Conservation (phyloP, 345 rosid species). For the Eucalyptus polybractea region DNA sequence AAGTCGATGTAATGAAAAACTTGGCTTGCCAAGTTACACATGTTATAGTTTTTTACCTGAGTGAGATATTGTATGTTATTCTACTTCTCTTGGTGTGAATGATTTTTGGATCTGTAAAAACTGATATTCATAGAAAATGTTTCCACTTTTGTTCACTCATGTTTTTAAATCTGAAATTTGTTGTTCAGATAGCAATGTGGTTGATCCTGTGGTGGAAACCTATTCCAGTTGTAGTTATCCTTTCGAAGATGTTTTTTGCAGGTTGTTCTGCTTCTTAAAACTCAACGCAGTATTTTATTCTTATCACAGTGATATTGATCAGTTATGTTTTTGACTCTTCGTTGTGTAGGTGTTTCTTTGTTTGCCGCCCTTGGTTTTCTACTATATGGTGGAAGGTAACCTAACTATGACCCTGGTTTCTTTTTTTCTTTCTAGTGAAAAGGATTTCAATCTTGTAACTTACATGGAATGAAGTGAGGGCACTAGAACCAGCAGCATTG, state of each 20-base stretch:
- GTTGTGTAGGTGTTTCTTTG: constrained; percentile 58
- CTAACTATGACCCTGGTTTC: not conserved
- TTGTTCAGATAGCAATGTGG: constrained; percentile 68
- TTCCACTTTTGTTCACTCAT: not conserved
- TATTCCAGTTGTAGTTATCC: constrained; percentile 30
- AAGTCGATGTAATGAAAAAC: not conserved
- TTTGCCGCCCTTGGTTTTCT: constrained; percentile 83
- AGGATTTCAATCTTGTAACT: not conserved
- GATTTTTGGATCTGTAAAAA: not conserved
- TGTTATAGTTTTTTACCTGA: not conserved
- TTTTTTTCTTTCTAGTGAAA: not conserved
- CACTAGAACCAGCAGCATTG: not conserved
- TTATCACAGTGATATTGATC: not conserved
- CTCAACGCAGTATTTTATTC: not conserved
- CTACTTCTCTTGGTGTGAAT: not conserved
- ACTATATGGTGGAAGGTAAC: constrained; percentile 91
- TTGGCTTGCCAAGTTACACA: not conserved
- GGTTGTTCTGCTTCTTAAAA: constrained; percentile 13
- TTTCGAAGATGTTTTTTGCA: constrained; percentile 84
- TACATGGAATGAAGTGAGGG: not conserved
- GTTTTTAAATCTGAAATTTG: not conserved
- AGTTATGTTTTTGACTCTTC: not conserved
- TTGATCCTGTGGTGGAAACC: constrained; percentile 75
- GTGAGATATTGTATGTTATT: not conserved
- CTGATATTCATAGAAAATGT: not conserved